Evolutionary conservation across 345 rosid species (phyloP), one percentile per base, ranked within the genome.

Genomic region (Carallia pectinifolia): DNA sequence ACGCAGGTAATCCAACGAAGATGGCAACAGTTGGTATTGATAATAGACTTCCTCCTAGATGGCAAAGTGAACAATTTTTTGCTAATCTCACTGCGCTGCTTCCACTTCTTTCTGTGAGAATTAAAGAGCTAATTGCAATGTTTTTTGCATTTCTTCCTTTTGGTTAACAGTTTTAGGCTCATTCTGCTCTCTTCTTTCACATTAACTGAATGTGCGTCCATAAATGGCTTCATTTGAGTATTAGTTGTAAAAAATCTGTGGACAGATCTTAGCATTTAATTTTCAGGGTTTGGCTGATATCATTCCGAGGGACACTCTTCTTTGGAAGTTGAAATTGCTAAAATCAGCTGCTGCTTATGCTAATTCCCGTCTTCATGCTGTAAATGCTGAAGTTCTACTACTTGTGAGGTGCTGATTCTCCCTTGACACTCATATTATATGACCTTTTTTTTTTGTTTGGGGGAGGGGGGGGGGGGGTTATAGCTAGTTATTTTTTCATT

Each of bases 301-400:
- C 64, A 69, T 90, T 56, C 93, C 95, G 17, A 83, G 75, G 72
- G 93, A 85, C 64, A 85, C 96, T 55, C 87, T 93, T 76, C 76
- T 84, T 77, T 90, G 97, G 97, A 93, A 86, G 82, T 77, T 93
- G 65, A 85, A 86, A 68, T 64, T 89, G 74, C 81, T 93, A 60
- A 86, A 84, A 76, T 66, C 87, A 9, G 93, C 84, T 37, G 78
- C 88, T 66, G 87, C 90, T 66, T 90, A 89, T 81, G 79, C 92
- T 40, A 89, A 93, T 84, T 87, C 98, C 48, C 89, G 86, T 36
- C 85, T 93, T 64, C 88, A 93, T 76, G 93, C 97, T 65, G 90
- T 93, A 71, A 78, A 79, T 78, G 97, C 98, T 6, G 92, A 93
- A 86, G 89, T 84, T 40, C 81, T 93, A 65, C 55, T 93, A 69